phyloP scores from a whole-genome alignment of 2,329 filamentous ascomycete genomes.

The Pseudocercospora crystallina region DNA sequence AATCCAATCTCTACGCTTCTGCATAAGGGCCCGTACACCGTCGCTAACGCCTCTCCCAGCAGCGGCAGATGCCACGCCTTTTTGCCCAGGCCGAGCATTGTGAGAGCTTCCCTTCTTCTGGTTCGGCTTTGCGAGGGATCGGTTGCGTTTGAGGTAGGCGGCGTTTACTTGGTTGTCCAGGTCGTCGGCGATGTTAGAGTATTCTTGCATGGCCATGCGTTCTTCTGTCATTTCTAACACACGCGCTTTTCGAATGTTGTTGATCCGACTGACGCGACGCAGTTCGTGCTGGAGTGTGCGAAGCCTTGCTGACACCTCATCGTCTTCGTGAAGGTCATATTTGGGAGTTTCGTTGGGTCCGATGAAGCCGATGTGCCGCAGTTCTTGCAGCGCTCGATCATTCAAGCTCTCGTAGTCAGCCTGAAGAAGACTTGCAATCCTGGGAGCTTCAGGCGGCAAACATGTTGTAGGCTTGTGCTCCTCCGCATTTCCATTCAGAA shows the following conservation, averaged over 20 bases:
- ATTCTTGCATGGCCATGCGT: constrained; percentile 94
- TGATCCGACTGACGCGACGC: constrained; percentile 78
- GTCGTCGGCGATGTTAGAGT: constrained; percentile 93
- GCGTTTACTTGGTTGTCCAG: constrained; percentile 92
- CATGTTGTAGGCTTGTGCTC: constrained; percentile 63
- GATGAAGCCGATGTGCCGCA: constrained; percentile 86
- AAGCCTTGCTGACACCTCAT: constrained; percentile 87
- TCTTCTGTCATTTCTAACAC: constrained; percentile 86
- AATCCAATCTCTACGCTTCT: constrained; percentile 83
- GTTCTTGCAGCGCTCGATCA: constrained; percentile 85
- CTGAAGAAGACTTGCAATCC: constrained; percentile 39
- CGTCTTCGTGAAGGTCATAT: constrained; percentile 87
- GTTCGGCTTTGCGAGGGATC: constrained; percentile 84
- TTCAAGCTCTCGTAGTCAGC: constrained; percentile 87
- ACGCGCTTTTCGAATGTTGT: constrained; percentile 85
- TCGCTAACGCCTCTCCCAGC: constrained; percentile 82
- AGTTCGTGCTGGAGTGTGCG: constrained; percentile 81
- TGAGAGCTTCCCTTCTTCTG: constrained; percentile 67
- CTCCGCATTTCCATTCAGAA: constrained; percentile 37
- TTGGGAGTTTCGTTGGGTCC: constrained; percentile 63
- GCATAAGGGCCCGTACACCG: constrained; percentile 87
- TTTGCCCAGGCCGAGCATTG: constrained; percentile 52
- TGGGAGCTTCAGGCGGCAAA: constrained; percentile 55
- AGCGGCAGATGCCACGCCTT: constrained; percentile 67
- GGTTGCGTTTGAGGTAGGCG: constrained; percentile 91